These are phyloP conservation scores for Fimicolochytrium jonesii DNA, from an alignment of 192 early-diverging fungal species.

Conservation along the genomic window DNA sequence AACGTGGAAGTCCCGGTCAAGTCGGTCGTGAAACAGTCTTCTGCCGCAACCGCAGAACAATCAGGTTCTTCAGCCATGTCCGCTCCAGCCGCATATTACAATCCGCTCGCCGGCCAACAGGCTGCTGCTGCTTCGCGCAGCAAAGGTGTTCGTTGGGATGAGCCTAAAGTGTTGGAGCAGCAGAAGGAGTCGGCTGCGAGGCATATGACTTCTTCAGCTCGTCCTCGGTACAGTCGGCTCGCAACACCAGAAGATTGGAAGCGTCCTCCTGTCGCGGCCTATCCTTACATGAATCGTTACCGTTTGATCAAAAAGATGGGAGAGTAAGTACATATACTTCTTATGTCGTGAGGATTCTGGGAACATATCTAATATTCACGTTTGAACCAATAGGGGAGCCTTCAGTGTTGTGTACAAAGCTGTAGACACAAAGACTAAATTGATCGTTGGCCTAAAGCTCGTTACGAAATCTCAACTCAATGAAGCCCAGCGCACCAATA, in stretches of 20 bases:
- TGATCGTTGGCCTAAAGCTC: slow-evolving; percentile 80
- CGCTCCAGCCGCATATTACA: too few relatives aligned
- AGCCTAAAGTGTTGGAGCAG: neutral
- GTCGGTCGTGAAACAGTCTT: too few relatives aligned
- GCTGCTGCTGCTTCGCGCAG: too few relatives aligned
- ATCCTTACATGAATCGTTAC: slow-evolving; percentile 58
- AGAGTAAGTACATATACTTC: slow-evolving; percentile 60
- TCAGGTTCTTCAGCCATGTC: too few relatives aligned
- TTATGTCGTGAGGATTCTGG: too few relatives aligned
- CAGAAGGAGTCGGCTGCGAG: neutral
- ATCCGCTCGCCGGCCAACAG: too few relatives aligned
- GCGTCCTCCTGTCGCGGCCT: slow-evolving; percentile 27
- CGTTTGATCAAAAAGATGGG: slow-evolving; percentile 62
- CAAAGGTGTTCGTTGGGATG: slow-evolving; percentile 16
- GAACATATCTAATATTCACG: neutral
- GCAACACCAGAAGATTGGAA: slow-evolving; percentile 18
- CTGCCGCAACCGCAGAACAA: too few relatives aligned
- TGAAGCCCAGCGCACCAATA: slow-evolving; percentile 64
- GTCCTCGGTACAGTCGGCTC: neutral
- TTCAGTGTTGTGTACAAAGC: slow-evolving; percentile 84
- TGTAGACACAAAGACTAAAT: slow-evolving; percentile 52
- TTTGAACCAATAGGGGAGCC: slow-evolving; percentile 52
- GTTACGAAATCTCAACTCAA: slow-evolving; percentile 72
- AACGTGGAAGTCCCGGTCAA: too few relatives aligned
- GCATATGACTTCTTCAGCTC: too few relatives aligned